These are phyloP conservation scores for Chimonanthus praecox DNA, from an alignment of 164 flowering plant genomes.

Conservation along the genomic window DNA sequence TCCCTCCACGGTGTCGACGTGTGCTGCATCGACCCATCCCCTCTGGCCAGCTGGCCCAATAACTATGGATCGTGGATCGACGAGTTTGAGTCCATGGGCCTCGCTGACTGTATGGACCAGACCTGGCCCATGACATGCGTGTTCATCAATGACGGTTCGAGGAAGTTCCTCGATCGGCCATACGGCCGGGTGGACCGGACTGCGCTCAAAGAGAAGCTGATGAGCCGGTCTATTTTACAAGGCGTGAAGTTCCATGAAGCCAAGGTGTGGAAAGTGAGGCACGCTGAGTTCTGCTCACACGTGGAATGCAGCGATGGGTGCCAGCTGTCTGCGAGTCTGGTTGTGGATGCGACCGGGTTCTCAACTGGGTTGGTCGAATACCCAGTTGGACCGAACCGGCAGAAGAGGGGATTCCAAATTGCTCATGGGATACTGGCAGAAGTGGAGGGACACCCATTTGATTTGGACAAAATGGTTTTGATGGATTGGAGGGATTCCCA, in stretches of 20 bases:
- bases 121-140: conserved; percentile 60
- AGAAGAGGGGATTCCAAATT: conserved; percentile 47
- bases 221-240: conserved; percentile 36
- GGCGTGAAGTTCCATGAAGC: conserved; percentile 57
- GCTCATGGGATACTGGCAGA: conserved; percentile 76
- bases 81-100: conserved; percentile 53
- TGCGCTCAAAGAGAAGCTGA: conserved; percentile 37
- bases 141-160: conserved; percentile 39
- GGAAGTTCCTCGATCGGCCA: conserved; percentile 51
- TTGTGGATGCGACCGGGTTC: conserved; percentile 77
- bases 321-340: conserved; percentile 42
- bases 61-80: conserved; percentile 89
- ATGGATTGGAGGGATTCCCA: conserved; percentile 89
- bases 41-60: conserved; percentile 65
- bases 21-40: conserved; percentile 71
- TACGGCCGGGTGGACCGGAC: conserved; percentile 57
- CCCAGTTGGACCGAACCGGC: conserved; percentile 40
- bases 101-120: conserved; percentile 52
- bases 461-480: conserved; percentile 68
- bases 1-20: conserved; percentile 50
- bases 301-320: conserved; percentile 58
- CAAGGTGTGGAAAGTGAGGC: conserved; percentile 56
- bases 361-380: conserved; percentile 38
- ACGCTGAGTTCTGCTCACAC: conserved; percentile 50
- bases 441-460: conserved; percentile 68